These are phyloP conservation scores for Chlorella sp. DNA, from an alignment of 139 green algal genomes.

Conservation along the genomic window DNA sequence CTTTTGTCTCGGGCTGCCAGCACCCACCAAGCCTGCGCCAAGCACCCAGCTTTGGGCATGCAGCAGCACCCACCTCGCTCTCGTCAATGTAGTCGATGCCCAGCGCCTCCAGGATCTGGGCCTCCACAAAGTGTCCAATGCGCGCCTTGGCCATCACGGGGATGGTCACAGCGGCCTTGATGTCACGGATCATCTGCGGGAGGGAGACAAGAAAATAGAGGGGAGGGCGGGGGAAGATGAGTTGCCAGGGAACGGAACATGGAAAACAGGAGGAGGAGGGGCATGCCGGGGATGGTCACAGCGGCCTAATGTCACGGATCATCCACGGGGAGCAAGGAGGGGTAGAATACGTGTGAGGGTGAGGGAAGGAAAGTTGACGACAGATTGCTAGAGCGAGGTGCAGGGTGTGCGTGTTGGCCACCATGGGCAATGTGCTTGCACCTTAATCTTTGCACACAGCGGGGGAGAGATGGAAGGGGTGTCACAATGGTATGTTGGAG, in stretches of 20 bases:
- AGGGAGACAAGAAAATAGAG: not conserved
- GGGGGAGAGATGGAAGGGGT: not conserved
- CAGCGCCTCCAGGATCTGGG: slow-evolving; percentile 97
- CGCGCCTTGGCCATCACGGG: slow-evolving; percentile 99
- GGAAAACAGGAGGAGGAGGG: not conserved
- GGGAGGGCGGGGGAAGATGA: too few relatives aligned
- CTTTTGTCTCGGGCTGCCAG: too few relatives aligned
- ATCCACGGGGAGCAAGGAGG: too few relatives aligned
- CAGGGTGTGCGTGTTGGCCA: too few relatives aligned
- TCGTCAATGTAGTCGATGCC: slow-evolving; percentile 99
- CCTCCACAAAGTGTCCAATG: slow-evolving; percentile 99
- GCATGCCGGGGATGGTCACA: not conserved
- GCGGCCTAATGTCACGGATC: too few relatives aligned
- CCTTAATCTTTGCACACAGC: too few relatives aligned
- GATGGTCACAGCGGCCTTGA: slow-evolving; percentile 98
- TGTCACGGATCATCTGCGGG: slow-evolving; percentile 92
- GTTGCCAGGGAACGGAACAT: not conserved
- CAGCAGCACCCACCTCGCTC: slow-evolving; percentile 81
- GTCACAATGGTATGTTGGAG: not conserved
- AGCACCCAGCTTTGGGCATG: not conserved
- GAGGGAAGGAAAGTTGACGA: too few relatives aligned
- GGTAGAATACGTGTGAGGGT: too few relatives aligned
- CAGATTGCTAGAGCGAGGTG: too few relatives aligned
- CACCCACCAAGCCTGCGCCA: not conserved
- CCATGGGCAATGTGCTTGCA: too few relatives aligned